Percentiles rank a stretch among this genome's conserved stretches.
Conservation (phyloP, 805 yeast species). For the Tetrapisispora fleetii region DNA sequence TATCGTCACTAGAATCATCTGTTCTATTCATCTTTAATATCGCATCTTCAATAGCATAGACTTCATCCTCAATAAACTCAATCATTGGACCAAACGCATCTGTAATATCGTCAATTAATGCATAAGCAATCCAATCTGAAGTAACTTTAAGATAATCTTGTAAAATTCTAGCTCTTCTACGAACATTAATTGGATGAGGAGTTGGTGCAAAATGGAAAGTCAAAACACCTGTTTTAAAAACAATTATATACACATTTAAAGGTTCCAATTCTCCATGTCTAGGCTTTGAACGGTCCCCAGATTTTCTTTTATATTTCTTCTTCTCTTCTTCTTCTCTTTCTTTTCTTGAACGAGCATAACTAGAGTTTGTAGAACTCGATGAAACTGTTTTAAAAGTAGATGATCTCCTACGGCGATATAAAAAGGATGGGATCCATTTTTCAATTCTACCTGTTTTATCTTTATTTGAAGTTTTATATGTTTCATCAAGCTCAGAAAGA, state of each 20-base stretch:
- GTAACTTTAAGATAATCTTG: constrained; percentile 83
- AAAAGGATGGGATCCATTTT: neutral
- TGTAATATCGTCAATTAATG: constrained; percentile 90
- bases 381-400: constrained; percentile 1
- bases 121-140: constrained; percentile 96
- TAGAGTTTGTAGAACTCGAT: constrained; percentile 4
- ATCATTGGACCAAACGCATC: constrained; percentile 97
- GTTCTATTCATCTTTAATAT: constrained; percentile 80
- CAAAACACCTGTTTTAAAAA: constrained; percentile 81
- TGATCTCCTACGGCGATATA: constrained; percentile 1
- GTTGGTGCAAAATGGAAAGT: constrained; percentile 93
- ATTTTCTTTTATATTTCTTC: constrained; percentile 33
- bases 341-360: constrained; percentile 17
- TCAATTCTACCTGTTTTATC: constrained; percentile 2
- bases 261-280: constrained; percentile 63
- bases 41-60: constrained; percentile 87
- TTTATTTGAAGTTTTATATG: neutral
- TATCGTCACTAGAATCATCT: constrained; percentile 33
- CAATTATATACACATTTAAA: constrained; percentile 84
- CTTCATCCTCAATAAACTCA: constrained; percentile 88
- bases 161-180: constrained; percentile 82
- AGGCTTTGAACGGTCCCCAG: constrained; percentile 37
- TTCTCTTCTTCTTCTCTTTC: constrained; percentile 28
- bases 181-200: constrained; percentile 91
- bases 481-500: neutral